Evolutionary conservation across 1,139 yeast genomes (phyloP).

Genomic region (Suhomyces bribrorum): DNA sequence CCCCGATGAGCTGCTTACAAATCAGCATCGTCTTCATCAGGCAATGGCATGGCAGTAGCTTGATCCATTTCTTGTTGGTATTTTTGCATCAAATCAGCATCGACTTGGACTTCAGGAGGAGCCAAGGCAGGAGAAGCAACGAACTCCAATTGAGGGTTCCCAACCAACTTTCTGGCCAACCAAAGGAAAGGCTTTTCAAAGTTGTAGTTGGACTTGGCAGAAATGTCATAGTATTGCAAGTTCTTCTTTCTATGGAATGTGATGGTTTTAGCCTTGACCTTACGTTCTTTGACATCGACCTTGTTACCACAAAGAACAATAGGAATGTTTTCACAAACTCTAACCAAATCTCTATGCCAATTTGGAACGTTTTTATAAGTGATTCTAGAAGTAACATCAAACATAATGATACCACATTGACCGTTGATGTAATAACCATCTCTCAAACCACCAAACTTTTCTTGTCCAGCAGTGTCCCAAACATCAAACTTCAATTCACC

Average conservation of each 20-base stretch:
- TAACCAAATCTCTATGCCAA: slow-evolving; percentile 99
- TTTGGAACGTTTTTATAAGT: slow-evolving; percentile 99
- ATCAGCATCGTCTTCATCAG: slow-evolving; percentile 99
- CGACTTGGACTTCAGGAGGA: slow-evolving; percentile 99
- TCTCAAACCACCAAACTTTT: slow-evolving; percentile 99
- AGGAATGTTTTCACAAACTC: slow-evolving; percentile 99
- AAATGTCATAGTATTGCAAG: slow-evolving; percentile 98
- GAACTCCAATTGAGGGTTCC: slow-evolving; percentile 96
- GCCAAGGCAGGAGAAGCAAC: slow-evolving; percentile 99
- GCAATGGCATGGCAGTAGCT: slow-evolving; percentile 99
- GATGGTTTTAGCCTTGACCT: slow-evolving; percentile 99
- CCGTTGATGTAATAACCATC: slow-evolving; percentile 99
- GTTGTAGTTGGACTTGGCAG: slow-evolving; percentile 99
- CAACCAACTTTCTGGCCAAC: slow-evolving; percentile 99
- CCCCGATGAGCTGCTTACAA: too few species aligned
- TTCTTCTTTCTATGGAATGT: slow-evolving; percentile 99
- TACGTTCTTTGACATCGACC: slow-evolving; percentile 99
- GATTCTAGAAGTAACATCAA: slow-evolving; percentile 98
- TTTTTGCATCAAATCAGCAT: slow-evolving; percentile 92
- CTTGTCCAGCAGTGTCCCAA: slow-evolving; percentile 99
- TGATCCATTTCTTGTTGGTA: slow-evolving; percentile 99
- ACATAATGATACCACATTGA: slow-evolving; percentile 99
- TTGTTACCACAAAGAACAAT: slow-evolving; percentile 99
- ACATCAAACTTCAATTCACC: slow-evolving; percentile 99
- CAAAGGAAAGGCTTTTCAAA: slow-evolving; percentile 99